These are phyloP conservation scores for Cercophora scortea DNA, from an alignment of 495 filamentous ascomycete species.

Conservation along the genomic window DNA sequence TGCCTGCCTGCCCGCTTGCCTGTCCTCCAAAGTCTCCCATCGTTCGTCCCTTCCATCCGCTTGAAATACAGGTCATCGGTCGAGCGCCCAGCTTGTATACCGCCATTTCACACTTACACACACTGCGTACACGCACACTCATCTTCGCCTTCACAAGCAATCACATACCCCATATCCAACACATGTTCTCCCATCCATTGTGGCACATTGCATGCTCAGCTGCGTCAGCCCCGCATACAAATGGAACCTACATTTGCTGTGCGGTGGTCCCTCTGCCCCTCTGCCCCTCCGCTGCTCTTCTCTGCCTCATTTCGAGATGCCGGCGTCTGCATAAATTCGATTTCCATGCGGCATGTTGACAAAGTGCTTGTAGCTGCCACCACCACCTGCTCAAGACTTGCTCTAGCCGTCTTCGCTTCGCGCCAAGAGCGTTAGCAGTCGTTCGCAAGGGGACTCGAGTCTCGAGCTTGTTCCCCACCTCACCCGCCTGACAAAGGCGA, in stretches of 20 bases:
- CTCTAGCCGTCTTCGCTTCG: no score
- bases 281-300: constrained; percentile 4
- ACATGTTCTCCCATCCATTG: neutral
- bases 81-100: neutral
- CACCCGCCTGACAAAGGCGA: no score
- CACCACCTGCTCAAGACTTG: no score
- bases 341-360: no score
- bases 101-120: neutral
- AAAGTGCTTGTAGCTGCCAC: no score
- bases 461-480: no score
- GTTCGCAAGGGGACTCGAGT: no score
- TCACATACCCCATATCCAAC: neutral
- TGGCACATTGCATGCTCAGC: neutral
- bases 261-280: constrained; percentile 4
- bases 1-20: no score
- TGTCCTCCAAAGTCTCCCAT: neutral
- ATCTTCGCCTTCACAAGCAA: neutral
- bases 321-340: no score
- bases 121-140: neutral
- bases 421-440: no score
- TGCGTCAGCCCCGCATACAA: neutral
- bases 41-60: neutral
- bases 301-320: no score
- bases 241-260: constrained; percentile 5
- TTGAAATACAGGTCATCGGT: neutral